Percentiles rank a stretch among this genome's conserved stretches.
Conservation (phyloP, 768 basidiomycete genomes). For the Amanita inopinata region DNA sequence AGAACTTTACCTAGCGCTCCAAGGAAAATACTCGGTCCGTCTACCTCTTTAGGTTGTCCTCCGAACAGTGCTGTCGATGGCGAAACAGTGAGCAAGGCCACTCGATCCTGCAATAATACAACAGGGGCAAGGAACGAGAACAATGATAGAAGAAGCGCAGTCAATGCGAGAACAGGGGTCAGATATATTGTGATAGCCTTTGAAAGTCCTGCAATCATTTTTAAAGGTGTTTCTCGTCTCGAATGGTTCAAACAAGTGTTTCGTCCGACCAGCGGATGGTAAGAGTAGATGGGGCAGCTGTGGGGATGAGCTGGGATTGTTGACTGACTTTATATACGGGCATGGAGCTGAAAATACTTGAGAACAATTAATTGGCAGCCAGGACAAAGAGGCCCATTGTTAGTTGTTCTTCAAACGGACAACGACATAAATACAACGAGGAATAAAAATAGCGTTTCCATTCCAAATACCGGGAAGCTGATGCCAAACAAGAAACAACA, state of each 20-base stretch:
- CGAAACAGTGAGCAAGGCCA: conserved; percentile 54
- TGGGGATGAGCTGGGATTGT: too few relatives aligned
- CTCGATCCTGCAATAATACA: conserved; percentile 47
- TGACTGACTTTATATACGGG: too few relatives aligned
- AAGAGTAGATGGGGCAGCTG: conserved; percentile 4
- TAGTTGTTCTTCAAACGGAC: not conserved
- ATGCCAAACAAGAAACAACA: conserved; percentile 6
- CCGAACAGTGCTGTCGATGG: conserved; percentile 37
- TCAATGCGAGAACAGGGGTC: conserved; percentile 54
- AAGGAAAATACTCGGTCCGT: conserved; percentile 61
- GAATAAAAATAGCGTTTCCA: too few relatives aligned
- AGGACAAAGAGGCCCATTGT: conserved; percentile 3
- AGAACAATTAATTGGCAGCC: too few relatives aligned
- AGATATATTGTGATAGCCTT: conserved; percentile 62
- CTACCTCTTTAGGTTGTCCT: conserved; percentile 26
- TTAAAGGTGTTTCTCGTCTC: too few relatives aligned
- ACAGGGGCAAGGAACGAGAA: conserved; percentile 64
- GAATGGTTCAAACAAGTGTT: too few relatives aligned
- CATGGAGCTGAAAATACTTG: too few relatives aligned
- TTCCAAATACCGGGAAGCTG: too few relatives aligned
- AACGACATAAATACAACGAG: not conserved
- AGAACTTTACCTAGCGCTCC: conserved; percentile 52
- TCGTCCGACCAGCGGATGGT: conserved; percentile 10
- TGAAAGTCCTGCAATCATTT: conserved; percentile 69
- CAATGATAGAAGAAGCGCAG: conserved; percentile 54